Evolutionary conservation across 768 basidiomycete genomes (phyloP).

Genomic region (Mycena vitilis): DNA sequence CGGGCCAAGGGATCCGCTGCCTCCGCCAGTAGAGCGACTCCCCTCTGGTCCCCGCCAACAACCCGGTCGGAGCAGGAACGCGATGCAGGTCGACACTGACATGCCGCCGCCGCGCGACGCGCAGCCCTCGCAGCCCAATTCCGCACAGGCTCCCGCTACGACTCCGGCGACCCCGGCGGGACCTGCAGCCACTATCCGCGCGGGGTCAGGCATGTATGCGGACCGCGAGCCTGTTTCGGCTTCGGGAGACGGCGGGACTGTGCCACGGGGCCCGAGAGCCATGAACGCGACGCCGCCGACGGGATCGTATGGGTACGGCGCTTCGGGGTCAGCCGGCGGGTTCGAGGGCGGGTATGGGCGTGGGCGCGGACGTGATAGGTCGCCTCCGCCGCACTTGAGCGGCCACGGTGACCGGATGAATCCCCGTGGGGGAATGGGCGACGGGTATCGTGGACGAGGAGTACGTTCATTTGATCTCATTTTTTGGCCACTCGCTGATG

Average conservation of each 20-base stretch:
- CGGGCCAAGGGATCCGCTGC: constrained; percentile 22
- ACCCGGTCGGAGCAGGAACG: background rate
- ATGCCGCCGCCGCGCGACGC: constrained; percentile 1
- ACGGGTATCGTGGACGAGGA: constrained; percentile 26
- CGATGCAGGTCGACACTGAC: constrained; percentile 21
- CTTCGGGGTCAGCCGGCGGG: background rate
- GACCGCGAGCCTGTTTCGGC: constrained; percentile 27
- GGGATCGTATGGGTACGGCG: constrained; percentile 15
- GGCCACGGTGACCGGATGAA: constrained; percentile 14
- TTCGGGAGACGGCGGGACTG: constrained; percentile 16
- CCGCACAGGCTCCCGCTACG: background rate
- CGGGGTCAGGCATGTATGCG: constrained; percentile 33
- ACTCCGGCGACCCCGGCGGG: background rate
- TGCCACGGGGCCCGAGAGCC: constrained; percentile 31
- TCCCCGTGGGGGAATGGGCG: constrained; percentile 16
- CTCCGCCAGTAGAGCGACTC: constrained; percentile 14
- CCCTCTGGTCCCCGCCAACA: constrained; percentile 27
- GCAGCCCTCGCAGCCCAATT: constrained; percentile 1
- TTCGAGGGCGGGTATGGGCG: constrained; percentile 23
- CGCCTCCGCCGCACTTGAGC: constrained; percentile 28
- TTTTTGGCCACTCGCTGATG: background rate
- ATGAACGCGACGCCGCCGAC: constrained; percentile 27
- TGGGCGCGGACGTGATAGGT: constrained; percentile 22
- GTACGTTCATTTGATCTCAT: constrained; percentile 2
- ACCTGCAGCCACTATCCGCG: constrained; percentile 17